Conservation (phyloP, 805 yeast genomes). For the Cyberlindnera suaveolens region DNA sequence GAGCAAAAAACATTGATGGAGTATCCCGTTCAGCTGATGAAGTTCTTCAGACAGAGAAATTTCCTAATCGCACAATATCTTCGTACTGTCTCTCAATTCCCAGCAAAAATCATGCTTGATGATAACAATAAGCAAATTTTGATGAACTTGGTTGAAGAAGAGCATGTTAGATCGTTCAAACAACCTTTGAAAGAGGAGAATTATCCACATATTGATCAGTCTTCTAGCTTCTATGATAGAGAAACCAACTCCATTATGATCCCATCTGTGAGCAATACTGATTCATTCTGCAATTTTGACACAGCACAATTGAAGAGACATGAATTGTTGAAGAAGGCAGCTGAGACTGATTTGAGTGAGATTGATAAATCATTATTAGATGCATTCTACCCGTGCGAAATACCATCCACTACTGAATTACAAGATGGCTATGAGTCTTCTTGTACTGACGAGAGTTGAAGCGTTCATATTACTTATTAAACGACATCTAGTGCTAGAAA, state of each 20-base stretch:
- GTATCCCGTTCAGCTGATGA: slow-evolving; percentile 25
- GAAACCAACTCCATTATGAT: slow-evolving; percentile 21
- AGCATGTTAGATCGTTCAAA: slow-evolving; percentile 23
- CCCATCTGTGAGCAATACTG: slow-evolving; percentile 19
- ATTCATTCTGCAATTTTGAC: slow-evolving; percentile 18
- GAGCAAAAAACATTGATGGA: slow-evolving; percentile 13
- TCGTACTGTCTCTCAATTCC: slow-evolving; percentile 19
- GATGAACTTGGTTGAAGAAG: slow-evolving; percentile 21
- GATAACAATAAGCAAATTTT: slow-evolving; percentile 21
- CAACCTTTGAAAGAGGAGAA: slow-evolving; percentile 14
- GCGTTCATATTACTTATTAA: too few relatives aligned
- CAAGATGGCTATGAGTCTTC: neutral
- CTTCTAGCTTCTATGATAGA: slow-evolving; percentile 17
- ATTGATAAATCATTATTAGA: slow-evolving; percentile 17
- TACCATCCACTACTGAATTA: too few relatives aligned
- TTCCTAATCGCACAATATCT: slow-evolving; percentile 16
- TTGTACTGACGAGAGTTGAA: too few relatives aligned
- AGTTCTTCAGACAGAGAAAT: slow-evolving; percentile 25
- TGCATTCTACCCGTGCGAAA: neutral
- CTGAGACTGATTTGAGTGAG: slow-evolving; percentile 11
- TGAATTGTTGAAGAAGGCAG: slow-evolving; percentile 8
- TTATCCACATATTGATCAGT: slow-evolving; percentile 21
- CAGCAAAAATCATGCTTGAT: slow-evolving; percentile 24
- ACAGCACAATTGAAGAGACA: slow-evolving; percentile 18
- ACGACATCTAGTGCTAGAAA: too few relatives aligned